Evolutionary conservation across 2,329 filamentous ascomycete species (phyloP), one percentile per base, ranked within the genome.

Genomic region (Malbranchea cinnamomea): DNA sequence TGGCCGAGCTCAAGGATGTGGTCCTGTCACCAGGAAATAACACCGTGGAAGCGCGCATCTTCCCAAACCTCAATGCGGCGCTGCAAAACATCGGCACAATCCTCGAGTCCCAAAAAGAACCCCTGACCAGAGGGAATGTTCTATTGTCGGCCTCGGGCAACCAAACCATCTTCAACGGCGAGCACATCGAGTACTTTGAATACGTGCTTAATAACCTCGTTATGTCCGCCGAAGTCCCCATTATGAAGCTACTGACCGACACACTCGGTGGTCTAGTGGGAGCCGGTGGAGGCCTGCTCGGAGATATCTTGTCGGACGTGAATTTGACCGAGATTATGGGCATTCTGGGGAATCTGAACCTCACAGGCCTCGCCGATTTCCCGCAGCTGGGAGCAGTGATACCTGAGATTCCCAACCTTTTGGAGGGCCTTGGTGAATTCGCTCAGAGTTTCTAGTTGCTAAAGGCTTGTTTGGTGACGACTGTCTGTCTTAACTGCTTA

Each of bases 161-260:
- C 28, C 34, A 50, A 1, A 59, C 60, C 1, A 39, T 54, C 1
- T 50, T 58, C 23, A 50, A 62, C 20, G 60, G 60, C 2, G 11
- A 56, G 34, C 58, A 56, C 33, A 57, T 67, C 26, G 38, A 42
- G 2, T 66, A 59, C 30, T 40, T 61, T n/a, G 60, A 66, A 32
- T 41, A 49, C 1, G 51, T 65, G 5, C 42, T 67, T 22, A 57
- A 57, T 34, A 47, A 45, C 0, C 54, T 59, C 23, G 47, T 41
- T 2, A 44, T 65, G 4, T 37, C 44, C 0, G 46, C 56, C 5
- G 41, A 42, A 0, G 41, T 59, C 1, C 51, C 60, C 0, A 52
- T 63, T 18, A 45, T 60, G 15, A 53, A 48, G 3, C 34, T 65
- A 4, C 11, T 59, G 6, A 43, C 48, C 15, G 53, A 61, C 19